A percentile compares a stretch with the other conserved stretches of the same genome.
phyloP scores from a whole-genome alignment of 306 rosid genomes.

The Pterocarpus macrocarpus region DNA sequence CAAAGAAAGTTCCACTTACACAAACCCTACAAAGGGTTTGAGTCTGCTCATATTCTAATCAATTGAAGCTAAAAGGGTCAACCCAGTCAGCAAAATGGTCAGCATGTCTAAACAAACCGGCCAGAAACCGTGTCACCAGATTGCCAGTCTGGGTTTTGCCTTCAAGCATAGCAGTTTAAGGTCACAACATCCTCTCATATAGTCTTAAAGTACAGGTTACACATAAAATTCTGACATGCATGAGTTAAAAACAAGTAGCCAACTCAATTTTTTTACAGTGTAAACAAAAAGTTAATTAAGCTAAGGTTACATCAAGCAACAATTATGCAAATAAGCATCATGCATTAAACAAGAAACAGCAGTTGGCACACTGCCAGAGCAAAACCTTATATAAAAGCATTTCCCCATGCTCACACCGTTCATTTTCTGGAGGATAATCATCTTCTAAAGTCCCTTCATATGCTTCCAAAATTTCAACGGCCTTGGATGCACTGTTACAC shows the following conservation, averaged over 20 bases:
- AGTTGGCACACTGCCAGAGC: slow-evolving; percentile 31
- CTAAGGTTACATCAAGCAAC: slow-evolving; percentile 29
- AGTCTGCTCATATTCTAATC: slow-evolving; percentile 2
- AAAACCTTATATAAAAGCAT: slow-evolving; percentile 95
- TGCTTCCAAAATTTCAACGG: slow-evolving; percentile 98
- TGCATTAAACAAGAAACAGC: slow-evolving; percentile 42
- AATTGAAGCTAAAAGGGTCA: slow-evolving; percentile 9
- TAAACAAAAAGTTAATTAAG: not conserved
- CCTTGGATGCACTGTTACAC: slow-evolving; percentile 75
- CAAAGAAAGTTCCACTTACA: not conserved
- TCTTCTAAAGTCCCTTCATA: slow-evolving; percentile 98
- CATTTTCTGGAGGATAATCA: slow-evolving; percentile 95
- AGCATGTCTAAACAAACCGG: slow-evolving; percentile 4
- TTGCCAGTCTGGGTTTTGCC: slow-evolving; percentile 11
- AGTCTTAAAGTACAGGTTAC: slow-evolving; percentile 4
- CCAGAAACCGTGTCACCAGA: slow-evolving; percentile 1
- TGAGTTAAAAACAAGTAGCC: not conserved
- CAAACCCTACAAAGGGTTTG: slow-evolving; percentile 11
- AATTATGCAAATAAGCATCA: slow-evolving; percentile 22
- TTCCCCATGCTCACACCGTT: slow-evolving; percentile 98
- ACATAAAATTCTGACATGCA: not conserved
- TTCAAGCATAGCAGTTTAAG: slow-evolving; percentile 7
- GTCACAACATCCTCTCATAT: slow-evolving; percentile 1
- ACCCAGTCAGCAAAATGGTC: slow-evolving; percentile 22
- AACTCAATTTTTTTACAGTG: not conserved